A percentile compares a stretch with the other conserved stretches of the same genome.
Evolutionary conservation across 1,284 basidiomycete species (phyloP).

Genomic region (Farysia itapuensis): DNA sequence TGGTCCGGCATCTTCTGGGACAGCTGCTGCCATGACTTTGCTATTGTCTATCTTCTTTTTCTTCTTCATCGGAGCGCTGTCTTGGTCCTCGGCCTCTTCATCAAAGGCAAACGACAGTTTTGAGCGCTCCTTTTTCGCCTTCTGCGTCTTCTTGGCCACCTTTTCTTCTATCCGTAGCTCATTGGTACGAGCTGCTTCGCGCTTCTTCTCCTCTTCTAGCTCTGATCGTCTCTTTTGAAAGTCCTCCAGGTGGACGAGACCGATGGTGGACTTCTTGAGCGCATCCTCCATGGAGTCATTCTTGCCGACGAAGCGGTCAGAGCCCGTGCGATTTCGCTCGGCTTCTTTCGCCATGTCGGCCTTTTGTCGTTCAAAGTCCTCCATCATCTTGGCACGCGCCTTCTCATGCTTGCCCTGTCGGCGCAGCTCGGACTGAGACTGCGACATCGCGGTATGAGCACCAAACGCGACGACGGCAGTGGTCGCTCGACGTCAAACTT

Average conservation of each 20-base stretch:
- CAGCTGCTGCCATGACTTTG: background rate
- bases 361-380: constrained; percentile 86
- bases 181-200: constrained; percentile 72
- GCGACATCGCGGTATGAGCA: no score
- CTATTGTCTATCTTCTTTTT: constrained; percentile 10
- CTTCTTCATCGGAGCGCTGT: constrained; percentile 8
- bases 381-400: constrained; percentile 59
- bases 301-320: constrained; percentile 85
- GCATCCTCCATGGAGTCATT: constrained; percentile 93
- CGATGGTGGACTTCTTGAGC: constrained; percentile 88
- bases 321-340: constrained; percentile 52
- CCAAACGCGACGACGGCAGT: no score
- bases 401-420: constrained; percentile 45
- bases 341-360: constrained; percentile 69
- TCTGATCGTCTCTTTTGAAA: constrained; percentile 76
- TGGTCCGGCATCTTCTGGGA: background rate
- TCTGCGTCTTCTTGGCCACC: constrained; percentile 66
- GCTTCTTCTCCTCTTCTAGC: constrained; percentile 86
- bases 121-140: constrained; percentile 83
- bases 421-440: constrained; percentile 38
- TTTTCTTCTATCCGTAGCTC: constrained; percentile 30
- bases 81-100: constrained; percentile 35
- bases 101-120: constrained; percentile 78
- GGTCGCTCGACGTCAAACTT: no score
- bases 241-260: constrained; percentile 87